phyloP scores from a whole-genome alignment of 2,329 filamentous ascomycete genomes.

The Penicillium digitatum region DNA sequence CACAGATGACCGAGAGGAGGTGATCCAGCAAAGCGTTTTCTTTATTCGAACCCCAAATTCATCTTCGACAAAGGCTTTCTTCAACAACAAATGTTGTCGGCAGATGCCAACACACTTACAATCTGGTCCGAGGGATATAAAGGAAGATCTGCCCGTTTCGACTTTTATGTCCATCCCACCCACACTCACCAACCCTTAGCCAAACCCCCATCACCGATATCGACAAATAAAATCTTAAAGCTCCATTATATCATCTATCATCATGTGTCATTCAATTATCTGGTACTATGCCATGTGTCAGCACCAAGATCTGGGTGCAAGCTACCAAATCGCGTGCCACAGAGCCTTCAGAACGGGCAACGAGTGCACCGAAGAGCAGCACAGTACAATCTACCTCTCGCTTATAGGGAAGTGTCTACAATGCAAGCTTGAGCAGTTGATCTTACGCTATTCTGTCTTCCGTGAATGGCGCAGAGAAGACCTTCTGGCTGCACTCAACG shows the following conservation, averaged over 20 bases:
- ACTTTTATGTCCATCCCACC: background rate
- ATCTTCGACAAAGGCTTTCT: background rate
- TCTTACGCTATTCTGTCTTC: background rate
- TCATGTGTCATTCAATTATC: constrained; percentile 25
- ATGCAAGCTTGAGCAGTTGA: background rate
- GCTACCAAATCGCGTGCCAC: constrained; percentile 16
- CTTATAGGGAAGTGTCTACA: constrained; percentile 14
- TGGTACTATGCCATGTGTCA: constrained; percentile 25
- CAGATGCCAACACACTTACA: background rate
- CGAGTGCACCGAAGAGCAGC: constrained; percentile 8
- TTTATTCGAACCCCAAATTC: background rate
- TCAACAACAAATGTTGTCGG: background rate
- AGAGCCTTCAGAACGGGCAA: constrained; percentile 14
- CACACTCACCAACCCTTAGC: background rate
- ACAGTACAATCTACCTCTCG: constrained; percentile 5
- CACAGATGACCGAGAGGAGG: background rate
- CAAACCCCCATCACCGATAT: background rate
- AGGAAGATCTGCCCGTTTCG: background rate
- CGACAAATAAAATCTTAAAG: background rate
- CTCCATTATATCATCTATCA: background rate
- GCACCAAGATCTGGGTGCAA: constrained; percentile 13
- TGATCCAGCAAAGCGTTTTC: background rate
- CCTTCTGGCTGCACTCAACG: background rate
- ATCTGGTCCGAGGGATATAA: background rate
- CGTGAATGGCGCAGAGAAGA: background rate